phyloP scores from a whole-genome alignment of 2,329 filamentous ascomycete species.

The Aplosporella prunicola region DNA sequence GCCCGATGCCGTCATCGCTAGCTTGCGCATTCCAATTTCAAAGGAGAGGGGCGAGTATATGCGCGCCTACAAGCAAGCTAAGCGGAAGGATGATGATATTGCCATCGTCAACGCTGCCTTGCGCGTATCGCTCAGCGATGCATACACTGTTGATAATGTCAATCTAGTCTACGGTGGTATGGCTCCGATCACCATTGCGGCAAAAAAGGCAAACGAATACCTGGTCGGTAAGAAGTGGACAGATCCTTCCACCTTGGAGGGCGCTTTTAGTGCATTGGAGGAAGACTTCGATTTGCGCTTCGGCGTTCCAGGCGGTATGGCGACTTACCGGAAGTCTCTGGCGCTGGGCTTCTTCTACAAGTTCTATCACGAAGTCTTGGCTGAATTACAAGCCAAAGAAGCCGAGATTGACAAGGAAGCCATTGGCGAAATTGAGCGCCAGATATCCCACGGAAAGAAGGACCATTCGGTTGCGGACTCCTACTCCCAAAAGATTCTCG shows the following conservation, averaged over 20 bases:
- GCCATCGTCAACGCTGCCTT: constrained; percentile 90
- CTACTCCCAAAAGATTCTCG: constrained; percentile 74
- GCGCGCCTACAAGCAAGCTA: constrained; percentile 88
- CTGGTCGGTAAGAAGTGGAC: constrained; percentile 70
- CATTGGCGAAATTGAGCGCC: constrained; percentile 74
- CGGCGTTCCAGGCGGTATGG: constrained; percentile 93
- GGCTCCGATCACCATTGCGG: constrained; percentile 83
- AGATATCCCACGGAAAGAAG: constrained; percentile 69
- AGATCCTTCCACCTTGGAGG: constrained; percentile 75
- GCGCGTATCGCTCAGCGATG: constrained; percentile 60
- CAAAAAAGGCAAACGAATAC: constrained; percentile 66
- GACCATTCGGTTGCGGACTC: constrained; percentile 65
- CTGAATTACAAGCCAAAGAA: constrained; percentile 46
- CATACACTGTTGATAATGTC: constrained; percentile 60
- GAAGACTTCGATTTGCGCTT: constrained; percentile 82
- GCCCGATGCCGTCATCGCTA: constrained; percentile 72
- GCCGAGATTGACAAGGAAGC: constrained; percentile 59
- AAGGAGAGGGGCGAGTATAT: constrained; percentile 70
- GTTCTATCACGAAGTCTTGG: constrained; percentile 84
- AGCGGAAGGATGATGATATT: constrained; percentile 96
- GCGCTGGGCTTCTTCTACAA: constrained; percentile 93
- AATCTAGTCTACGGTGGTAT: constrained; percentile 90
- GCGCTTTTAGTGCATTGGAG: constrained; percentile 80
- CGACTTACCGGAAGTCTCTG: constrained; percentile 83
- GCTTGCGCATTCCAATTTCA: constrained; percentile 74